Conservation (phyloP, 2,329 filamentous ascomycete genomes). For the Hysterium pulicare region DNA sequence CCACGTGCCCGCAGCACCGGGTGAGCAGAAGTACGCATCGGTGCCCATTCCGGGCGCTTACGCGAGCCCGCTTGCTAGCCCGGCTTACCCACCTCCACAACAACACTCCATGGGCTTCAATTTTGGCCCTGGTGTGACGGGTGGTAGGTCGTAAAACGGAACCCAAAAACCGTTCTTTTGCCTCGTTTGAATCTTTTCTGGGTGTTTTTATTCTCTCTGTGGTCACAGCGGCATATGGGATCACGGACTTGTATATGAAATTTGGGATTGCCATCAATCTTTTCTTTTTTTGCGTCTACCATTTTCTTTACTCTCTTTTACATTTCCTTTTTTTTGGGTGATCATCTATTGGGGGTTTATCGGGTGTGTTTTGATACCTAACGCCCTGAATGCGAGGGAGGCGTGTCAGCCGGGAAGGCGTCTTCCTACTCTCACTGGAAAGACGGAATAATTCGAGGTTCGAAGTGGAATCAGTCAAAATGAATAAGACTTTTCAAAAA, state of each 20-base stretch:
- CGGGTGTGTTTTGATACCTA: not conserved
- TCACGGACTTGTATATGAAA: not conserved
- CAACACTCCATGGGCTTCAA: slow-evolving; percentile 32
- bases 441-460: too few relatives aligned
- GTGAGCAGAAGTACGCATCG: slow-evolving; percentile 78
- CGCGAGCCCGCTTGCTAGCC: slow-evolving; percentile 46
- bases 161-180: not conserved
- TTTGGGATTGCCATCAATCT: not conserved
- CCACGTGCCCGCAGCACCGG: slow-evolving; percentile 67
- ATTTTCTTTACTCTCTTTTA: slow-evolving; percentile 1
- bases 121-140: slow-evolving; percentile 32
- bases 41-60: slow-evolving; percentile 91
- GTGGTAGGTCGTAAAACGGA: slow-evolving; percentile 15
- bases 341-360: not conserved
- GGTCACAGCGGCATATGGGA: not conserved
- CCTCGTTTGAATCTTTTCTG: not conserved
- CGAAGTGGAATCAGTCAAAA: too few relatives aligned
- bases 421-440: too few relatives aligned
- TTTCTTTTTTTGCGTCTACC: not conserved
- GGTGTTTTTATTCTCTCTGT: not conserved
- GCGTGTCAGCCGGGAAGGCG: too few relatives aligned
- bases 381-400: not conserved
- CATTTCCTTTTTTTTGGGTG: slow-evolving; percentile 1
- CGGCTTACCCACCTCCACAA: slow-evolving; percentile 37
- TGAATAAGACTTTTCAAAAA: too few relatives aligned